Percentiles rank a stretch among this genome's conserved stretches.
These are phyloP conservation scores for Hypoxylon crocopeplum DNA, from an alignment of 495 filamentous ascomycete genomes.

Conservation along the genomic window DNA sequence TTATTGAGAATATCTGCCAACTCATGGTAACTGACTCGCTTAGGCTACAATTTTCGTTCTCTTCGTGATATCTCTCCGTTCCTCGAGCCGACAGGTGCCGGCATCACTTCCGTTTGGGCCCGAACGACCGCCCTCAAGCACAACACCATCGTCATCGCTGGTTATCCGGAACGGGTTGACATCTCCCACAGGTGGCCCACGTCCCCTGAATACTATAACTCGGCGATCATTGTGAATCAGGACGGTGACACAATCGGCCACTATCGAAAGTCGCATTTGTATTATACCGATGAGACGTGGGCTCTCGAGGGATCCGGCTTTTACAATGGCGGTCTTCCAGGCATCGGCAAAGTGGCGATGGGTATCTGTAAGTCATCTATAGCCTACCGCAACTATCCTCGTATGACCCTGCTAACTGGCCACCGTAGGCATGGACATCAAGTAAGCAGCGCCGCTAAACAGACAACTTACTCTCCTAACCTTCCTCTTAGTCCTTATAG, in stretches of 20 bases:
- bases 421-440: slow-evolving; percentile 69
- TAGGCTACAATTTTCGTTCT: slow-evolving; percentile 92
- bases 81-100: slow-evolving; percentile 78
- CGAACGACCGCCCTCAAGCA: slow-evolving; percentile 71
- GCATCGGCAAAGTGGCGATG: slow-evolving; percentile 71
- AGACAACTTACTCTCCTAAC: slow-evolving; percentile 20
- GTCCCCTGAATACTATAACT: slow-evolving; percentile 75
- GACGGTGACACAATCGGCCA: slow-evolving; percentile 75
- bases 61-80: slow-evolving; percentile 76
- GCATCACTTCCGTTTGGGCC: slow-evolving; percentile 83
- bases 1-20: too few species aligned
- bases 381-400: slow-evolving; percentile 22
- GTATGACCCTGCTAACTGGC: slow-evolving; percentile 2
- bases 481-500: slow-evolving; percentile 62
- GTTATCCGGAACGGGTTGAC: slow-evolving; percentile 80
- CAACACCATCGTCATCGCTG: slow-evolving; percentile 81
- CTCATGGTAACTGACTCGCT: slow-evolving; percentile 14
- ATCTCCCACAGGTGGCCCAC: slow-evolving; percentile 47
- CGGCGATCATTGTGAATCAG: slow-evolving; percentile 77
- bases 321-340: slow-evolving; percentile 56
- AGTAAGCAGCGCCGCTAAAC: slow-evolving; percentile 48
- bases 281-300: slow-evolving; percentile 93
- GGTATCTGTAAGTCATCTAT: slow-evolving; percentile 82
- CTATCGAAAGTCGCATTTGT: slow-evolving; percentile 90
- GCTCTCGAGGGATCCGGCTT: slow-evolving; percentile 79